Evolutionary conservation across 2,329 filamentous ascomycete genomes (phyloP).

Genomic region (Fusarium sarcochroum): DNA sequence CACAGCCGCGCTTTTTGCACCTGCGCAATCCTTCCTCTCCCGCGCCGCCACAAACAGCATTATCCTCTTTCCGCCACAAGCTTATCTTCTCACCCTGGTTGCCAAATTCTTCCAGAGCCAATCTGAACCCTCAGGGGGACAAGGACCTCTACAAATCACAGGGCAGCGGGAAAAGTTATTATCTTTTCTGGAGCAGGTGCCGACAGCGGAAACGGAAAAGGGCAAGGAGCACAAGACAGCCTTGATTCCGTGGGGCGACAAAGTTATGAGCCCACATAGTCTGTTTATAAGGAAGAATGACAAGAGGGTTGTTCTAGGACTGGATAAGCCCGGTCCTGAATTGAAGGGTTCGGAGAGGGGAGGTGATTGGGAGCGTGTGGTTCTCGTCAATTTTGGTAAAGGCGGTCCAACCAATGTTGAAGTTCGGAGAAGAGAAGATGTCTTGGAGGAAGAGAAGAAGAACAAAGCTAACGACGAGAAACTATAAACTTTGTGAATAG

Average conservation of each 20-base stretch:
- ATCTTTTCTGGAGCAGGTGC: constrained; percentile 63
- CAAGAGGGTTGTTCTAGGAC: constrained; percentile 64
- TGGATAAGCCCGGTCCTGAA: constrained; percentile 72
- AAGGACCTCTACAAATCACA: constrained; percentile 55
- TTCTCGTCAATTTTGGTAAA: constrained; percentile 68
- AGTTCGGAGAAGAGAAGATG: constrained; percentile 64
- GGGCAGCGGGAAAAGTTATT: constrained; percentile 67
- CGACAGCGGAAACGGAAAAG: constrained; percentile 58
- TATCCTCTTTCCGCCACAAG: constrained; percentile 92
- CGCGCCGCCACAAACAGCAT: constrained; percentile 75
- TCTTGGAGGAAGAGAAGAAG: constrained; percentile 62
- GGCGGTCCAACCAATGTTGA: constrained; percentile 68
- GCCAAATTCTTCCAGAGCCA: constrained; percentile 64
- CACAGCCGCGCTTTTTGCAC: constrained; percentile 84
- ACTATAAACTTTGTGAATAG: constrained; percentile 38
- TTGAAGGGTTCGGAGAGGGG: constrained; percentile 62
- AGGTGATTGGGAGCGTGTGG: constrained; percentile 72
- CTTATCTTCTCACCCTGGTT: constrained; percentile 77
- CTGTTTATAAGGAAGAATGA: constrained; percentile 62
- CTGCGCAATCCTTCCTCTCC: constrained; percentile 77
- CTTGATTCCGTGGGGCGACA: constrained; percentile 69
- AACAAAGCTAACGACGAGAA: constrained; percentile 45
- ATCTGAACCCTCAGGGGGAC: constrained; percentile 44
- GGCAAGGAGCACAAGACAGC: constrained; percentile 59
- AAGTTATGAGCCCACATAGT: constrained; percentile 71